Evolutionary conservation across 2,329 filamentous ascomycete species (phyloP).

Genomic region (Fusarium papillatum): DNA sequence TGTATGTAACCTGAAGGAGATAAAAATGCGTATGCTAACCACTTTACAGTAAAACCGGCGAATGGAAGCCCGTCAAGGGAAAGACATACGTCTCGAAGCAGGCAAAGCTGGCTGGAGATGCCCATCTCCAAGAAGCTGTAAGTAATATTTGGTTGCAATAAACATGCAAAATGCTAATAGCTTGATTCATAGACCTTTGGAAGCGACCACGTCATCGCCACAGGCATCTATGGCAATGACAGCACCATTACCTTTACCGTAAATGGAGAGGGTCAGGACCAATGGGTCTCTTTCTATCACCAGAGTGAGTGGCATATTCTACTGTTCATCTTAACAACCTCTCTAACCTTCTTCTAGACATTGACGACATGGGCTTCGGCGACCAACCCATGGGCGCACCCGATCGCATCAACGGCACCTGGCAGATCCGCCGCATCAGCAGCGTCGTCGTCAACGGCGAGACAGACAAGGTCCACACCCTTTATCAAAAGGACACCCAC

Average conservation of each 20-base stretch:
- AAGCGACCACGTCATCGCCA: constrained; percentile 59
- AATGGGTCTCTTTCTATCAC: constrained; percentile 70
- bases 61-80: constrained; percentile 60
- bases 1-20: constrained; percentile 48
- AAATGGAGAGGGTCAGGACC: constrained; percentile 60
- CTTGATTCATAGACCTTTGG: constrained; percentile 54
- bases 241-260: constrained; percentile 65
- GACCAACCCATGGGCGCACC: constrained; percentile 67
- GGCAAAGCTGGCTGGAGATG: constrained; percentile 57
- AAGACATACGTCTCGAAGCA: constrained; percentile 60
- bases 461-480: constrained; percentile 56
- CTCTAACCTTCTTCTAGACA: constrained; percentile 49
- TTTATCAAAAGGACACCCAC: constrained; percentile 66
- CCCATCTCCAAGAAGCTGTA: constrained; percentile 64
- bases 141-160: neutral
- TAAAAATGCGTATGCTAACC: neutral
- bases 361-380: constrained; percentile 72
- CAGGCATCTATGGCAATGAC: constrained; percentile 65
- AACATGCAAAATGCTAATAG: rapidly evolving
- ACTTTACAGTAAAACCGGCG: constrained; percentile 55
- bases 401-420: constrained; percentile 70
- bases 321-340: neutral
- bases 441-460: constrained; percentile 71
- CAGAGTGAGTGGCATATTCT: constrained; percentile 52
- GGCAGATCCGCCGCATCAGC: constrained; percentile 71